phyloP scores from a whole-genome alignment of 2,329 filamentous ascomycete species.

The Graphium sp. region DNA sequence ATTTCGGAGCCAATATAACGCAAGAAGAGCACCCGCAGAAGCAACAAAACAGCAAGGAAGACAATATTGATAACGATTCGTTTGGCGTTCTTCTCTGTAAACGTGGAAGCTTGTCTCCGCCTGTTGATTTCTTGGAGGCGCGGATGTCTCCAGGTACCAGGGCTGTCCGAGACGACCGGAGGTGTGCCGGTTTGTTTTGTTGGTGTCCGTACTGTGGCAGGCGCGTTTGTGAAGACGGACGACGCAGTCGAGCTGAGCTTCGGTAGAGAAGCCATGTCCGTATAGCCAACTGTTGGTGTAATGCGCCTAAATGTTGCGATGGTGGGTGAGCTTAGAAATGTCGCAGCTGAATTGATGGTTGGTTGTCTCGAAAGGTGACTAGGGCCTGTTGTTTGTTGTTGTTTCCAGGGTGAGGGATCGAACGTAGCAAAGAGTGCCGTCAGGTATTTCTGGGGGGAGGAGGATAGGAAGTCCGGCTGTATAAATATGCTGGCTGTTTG shows the following conservation, averaged over 20 bases:
- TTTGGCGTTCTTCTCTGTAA: slow-evolving; percentile 60
- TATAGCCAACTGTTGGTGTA: too few species aligned
- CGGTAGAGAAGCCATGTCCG: too few species aligned
- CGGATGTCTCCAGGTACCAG: slow-evolving; percentile 84
- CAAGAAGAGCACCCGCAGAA: slow-evolving; percentile 16
- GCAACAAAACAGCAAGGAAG: slow-evolving; percentile 22
- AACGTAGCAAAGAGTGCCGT: too few species aligned
- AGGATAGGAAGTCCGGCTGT: too few species aligned
- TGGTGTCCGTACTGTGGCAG: neutral
- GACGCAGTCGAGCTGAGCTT: neutral
- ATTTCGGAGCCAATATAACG: slow-evolving; percentile 18
- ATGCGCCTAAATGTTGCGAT: too few species aligned
- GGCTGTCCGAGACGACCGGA: slow-evolving; percentile 26
- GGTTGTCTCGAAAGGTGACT: too few species aligned
- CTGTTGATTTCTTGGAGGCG: slow-evolving; percentile 72
- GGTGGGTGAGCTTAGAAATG: too few species aligned
- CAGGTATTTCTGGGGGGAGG: too few species aligned
- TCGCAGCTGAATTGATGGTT: too few species aligned
- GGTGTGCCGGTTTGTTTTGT: slow-evolving; percentile 9
- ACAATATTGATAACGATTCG: slow-evolving; percentile 51
- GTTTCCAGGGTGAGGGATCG: too few species aligned
- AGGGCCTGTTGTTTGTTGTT: too few species aligned
- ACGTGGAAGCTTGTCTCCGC: slow-evolving; percentile 62
- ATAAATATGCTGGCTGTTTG: too few species aligned
- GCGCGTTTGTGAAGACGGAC: neutral